Percentiles rank a stretch among this genome's conserved stretches.
Conservation (phyloP, 805 yeast genomes). For the Kodamaea lidongshanica region DNA sequence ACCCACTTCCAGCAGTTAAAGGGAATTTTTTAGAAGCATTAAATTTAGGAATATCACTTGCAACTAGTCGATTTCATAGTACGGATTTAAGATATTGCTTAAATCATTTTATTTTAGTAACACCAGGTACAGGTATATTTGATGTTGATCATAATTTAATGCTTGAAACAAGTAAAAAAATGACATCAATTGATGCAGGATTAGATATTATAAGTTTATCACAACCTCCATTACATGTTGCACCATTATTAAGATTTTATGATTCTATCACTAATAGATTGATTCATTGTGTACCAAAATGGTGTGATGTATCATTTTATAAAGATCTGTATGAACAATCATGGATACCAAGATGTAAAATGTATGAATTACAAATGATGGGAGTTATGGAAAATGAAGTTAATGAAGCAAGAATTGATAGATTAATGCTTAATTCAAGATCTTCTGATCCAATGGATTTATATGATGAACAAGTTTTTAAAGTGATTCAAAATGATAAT, state of each 20-base stretch:
- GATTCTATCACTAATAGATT: slow-evolving; percentile 41
- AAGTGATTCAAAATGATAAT: slow-evolving; percentile 15
- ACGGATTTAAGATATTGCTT: slow-evolving; percentile 85
- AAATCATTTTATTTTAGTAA: slow-evolving; percentile 79
- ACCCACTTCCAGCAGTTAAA: slow-evolving; percentile 77
- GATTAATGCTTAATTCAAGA: slow-evolving; percentile 36
- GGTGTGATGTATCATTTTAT: slow-evolving; percentile 95
- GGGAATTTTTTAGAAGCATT: slow-evolving; percentile 87
- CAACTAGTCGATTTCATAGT: slow-evolving; percentile 71
- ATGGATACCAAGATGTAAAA: slow-evolving; percentile 93
- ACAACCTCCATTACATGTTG: slow-evolving; percentile 86
- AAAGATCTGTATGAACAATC: slow-evolving; percentile 48
- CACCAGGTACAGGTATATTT: slow-evolving; percentile 90
- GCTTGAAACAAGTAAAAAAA: slow-evolving; percentile 65
- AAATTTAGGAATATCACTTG: slow-evolving; percentile 71
- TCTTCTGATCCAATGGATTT: slow-evolving; percentile 53
- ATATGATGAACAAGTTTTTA: slow-evolving; percentile 60
- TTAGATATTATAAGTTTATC: slow-evolving; percentile 84
- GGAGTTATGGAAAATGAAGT: slow-evolving; percentile 92
- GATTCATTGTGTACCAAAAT: slow-evolving; percentile 80
- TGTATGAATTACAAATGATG: slow-evolving; percentile 96
- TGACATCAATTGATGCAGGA: slow-evolving; percentile 75
- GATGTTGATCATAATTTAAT: slow-evolving; percentile 83
- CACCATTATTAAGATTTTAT: slow-evolving; percentile 73
- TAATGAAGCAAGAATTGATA: slow-evolving; percentile 59